A percentile compares a stretch with the other conserved stretches of the same genome.
Evolutionary conservation across 2,329 filamentous ascomycete genomes (phyloP).

Genomic region (Botrytis sinoallii): DNA sequence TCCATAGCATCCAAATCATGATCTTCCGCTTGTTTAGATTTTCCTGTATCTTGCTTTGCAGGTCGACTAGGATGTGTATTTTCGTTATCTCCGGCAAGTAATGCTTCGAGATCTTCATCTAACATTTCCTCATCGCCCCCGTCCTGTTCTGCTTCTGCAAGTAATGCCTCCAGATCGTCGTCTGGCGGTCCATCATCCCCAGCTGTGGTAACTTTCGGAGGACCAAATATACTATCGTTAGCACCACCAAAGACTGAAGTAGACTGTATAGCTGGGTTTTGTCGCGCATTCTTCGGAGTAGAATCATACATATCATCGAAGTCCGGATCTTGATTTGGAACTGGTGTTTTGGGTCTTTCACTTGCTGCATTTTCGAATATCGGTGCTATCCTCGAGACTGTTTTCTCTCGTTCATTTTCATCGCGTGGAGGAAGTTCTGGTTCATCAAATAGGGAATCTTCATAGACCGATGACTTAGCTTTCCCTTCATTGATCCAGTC

Average conservation of each 20-base stretch:
- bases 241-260: conserved; percentile 29
- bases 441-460: conserved; percentile 35
- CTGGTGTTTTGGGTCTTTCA: conserved; percentile 36
- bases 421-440: conserved; percentile 31
- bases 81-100: conserved; percentile 32
- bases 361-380: conserved; percentile 38
- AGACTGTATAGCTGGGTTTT: conserved; percentile 25
- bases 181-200: conserved; percentile 40
- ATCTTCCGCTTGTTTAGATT: conserved; percentile 26
- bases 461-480: conserved; percentile 42
- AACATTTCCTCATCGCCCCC: conserved; percentile 44
- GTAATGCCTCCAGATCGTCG: conserved; percentile 39
- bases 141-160: conserved; percentile 34
- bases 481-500: conserved; percentile 81
- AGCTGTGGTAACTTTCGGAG: conserved; percentile 21
- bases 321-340: conserved; percentile 43
- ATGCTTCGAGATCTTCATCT: conserved; percentile 33
- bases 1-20: conserved; percentile 44
- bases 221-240: conserved; percentile 32
- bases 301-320: conserved; percentile 49
- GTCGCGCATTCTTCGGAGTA: conserved; percentile 42
- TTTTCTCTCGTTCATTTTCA: conserved; percentile 32
- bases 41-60: conserved; percentile 5
- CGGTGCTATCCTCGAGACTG: conserved; percentile 40
- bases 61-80: neutral